These are phyloP conservation scores for Cutaneotrichosporon sp. DNA, from an alignment of 1,284 basidiomycete genomes.

Conservation along the genomic window DNA sequence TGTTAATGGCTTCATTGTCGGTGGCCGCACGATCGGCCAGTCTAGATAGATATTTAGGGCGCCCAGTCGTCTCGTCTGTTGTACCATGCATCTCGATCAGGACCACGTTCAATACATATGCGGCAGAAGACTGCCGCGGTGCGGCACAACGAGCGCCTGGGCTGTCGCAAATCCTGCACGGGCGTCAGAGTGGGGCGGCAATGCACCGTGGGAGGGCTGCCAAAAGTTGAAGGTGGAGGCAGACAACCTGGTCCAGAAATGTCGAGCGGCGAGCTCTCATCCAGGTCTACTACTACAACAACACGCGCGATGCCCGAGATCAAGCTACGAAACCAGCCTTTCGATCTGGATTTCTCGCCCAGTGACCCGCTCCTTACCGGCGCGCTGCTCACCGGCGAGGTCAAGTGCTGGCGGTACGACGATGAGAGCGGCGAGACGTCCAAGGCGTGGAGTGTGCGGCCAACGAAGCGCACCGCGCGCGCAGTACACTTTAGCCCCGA, in stretches of 20 bases:
- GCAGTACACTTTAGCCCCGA: conserved; percentile 61
- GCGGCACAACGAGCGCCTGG: too few relatives aligned
- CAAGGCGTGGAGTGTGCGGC: conserved; percentile 39
- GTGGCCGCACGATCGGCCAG: too few relatives aligned
- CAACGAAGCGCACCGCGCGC: conserved; percentile 62
- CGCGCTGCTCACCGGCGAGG: conserved; percentile 72
- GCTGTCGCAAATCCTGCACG: too few relatives aligned
- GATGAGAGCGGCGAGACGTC: conserved; percentile 52
- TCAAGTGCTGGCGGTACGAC: conserved; percentile 70
- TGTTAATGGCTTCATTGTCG: neutral
- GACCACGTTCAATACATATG: too few relatives aligned
- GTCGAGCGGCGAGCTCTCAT: neutral
- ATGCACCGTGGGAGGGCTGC: neutral
- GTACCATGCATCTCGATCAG: conserved; percentile 6
- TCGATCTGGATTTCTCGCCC: conserved; percentile 85
- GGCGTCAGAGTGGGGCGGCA: too few relatives aligned
- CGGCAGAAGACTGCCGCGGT: too few relatives aligned
- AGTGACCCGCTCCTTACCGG: conserved; percentile 63
- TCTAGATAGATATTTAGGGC: neutral
- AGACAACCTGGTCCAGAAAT: neutral
- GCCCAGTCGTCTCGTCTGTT: neutral
- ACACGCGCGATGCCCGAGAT: conserved; percentile 41
- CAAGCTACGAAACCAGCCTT: conserved; percentile 57
- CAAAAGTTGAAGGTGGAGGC: conserved; percentile 5
- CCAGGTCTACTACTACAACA: neutral